Evolutionary conservation across 2,329 filamentous ascomycete genomes (phyloP), one percentile per base, ranked within the genome.

Genomic region (Colletotrichum noveboracense): DNA sequence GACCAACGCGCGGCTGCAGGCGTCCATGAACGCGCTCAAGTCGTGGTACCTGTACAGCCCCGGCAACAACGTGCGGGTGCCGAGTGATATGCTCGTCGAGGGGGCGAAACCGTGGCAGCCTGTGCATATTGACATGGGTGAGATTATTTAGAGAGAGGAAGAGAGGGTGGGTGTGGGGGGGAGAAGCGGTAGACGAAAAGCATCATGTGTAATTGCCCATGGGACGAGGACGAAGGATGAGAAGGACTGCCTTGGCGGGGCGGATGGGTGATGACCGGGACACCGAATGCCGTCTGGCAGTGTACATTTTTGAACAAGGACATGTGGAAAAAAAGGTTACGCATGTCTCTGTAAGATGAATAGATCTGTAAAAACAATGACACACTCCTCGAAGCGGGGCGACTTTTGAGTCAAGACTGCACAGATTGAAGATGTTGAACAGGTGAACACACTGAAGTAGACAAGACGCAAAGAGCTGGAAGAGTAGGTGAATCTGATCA

Each of bases 11-110:
- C 92, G 95, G 78, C 89, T 91, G 78, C 91, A 95, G 83, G 97
- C 97, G 24, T 92, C 95, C 48, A 96, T 97, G 81, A 93, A 94
- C 77, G 93, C 96, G 21, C 88, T 99, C 82, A 98, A 98, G 89
- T 90, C 93, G 7, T 99, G 97, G 97, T 99, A 99, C 85, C 88
- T 99, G 69, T 99, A 99, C 88, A 96, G 93, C 83, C 96, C 97
- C 32, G 88, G 90, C 71, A 86, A 88, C 79, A 86, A 91, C 78
- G 90, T 92, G 66, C 89, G 90, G 74, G 88, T 95, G 76, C 94
- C 94, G 28, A 95, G 93, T 82, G 92, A 94, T 78, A 93, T 91
- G 87, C 89, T 94, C 79, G 87, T 89, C 70, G 88, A 91, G 77
- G 89, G 88, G 62, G 91, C 92, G 58, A 86, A 86, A 80, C 88